Base-by-base conservation (phyloP, 352 stramenopile genomes). In the Pythium volutum region DNA sequence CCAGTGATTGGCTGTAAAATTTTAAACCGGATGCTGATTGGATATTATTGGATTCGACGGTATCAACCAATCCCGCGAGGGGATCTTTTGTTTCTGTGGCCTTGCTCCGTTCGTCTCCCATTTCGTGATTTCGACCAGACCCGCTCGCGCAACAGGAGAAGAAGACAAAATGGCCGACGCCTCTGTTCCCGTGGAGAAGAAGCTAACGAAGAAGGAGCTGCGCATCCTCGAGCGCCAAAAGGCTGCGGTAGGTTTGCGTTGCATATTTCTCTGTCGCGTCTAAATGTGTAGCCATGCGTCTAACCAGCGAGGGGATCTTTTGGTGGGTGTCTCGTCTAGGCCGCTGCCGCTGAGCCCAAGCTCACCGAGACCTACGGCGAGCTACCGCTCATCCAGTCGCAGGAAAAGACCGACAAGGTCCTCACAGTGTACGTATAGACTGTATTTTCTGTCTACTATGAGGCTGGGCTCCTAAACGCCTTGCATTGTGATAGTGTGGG, bases 151-250 rank as follows among this genome's bases (percentile, higher is more conserved):
- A 29, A 15, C 1, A 18, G 11, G 11, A 59, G 55, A 56, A 39
- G 23, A 43, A 14, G 31, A 51, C 46, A 47, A 69, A 53, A 72
- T 73, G 70, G 70, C 60, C 16, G 63, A 71, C 70, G 62, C 64
- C 34, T 75, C 72, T 20, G 53, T 52, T 49, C 79, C 77, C 23
- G 91, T 81, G 69, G 73, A 79, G 62, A 85, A 95, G 78, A 91
- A 95, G 67, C 73, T 95, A 41, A 95, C 86, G 14, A 95, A 95
- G 80, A 95, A 95, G 79, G 86, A 95, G 69, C 75, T 95, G 70
- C 86, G 86, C 73, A 90, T 93, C 60, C 81, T 95, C 12, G 86
- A 93, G 74, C 79, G 83, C 62, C 86, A 95, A 74, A 90, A 90
- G 81, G 72, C 77, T 8, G 79, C 83, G 27, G 82, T 89, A 5